A percentile compares a stretch with the other conserved stretches of the same genome.
Evolutionary conservation across 1,139 yeast species (phyloP).

Genomic region (Yamadazyma siamensis): DNA sequence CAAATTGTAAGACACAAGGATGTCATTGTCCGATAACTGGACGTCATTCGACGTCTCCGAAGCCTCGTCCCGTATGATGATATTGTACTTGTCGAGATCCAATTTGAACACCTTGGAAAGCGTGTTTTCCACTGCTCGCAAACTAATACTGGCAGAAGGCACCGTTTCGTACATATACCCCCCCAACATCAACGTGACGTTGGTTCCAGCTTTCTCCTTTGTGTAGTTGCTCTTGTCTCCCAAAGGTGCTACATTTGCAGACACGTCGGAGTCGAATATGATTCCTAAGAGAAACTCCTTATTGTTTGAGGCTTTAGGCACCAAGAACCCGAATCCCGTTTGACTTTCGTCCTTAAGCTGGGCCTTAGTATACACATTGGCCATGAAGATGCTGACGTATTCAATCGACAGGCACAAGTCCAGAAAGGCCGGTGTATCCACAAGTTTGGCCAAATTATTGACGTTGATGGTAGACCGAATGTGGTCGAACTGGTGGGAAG

Average conservation of each 20-base stretch:
- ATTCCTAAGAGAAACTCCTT: constrained; percentile 73
- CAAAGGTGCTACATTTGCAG: constrained; percentile 5
- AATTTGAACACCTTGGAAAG: constrained; percentile 50
- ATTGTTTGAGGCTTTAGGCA: constrained; percentile 58
- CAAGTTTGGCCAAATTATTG: constrained; percentile 22
- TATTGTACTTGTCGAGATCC: constrained; percentile 30
- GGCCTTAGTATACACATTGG: constrained; percentile 46
- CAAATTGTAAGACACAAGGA: constrained; percentile 33
- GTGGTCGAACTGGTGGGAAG: constrained; percentile 39
- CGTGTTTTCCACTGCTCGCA: constrained; percentile 43
- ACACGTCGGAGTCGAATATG: constrained; percentile 81
- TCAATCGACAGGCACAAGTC: constrained; percentile 26
- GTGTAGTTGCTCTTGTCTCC: not conserved
- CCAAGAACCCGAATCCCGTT: constrained; percentile 82
- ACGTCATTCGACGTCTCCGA: constrained; percentile 18
- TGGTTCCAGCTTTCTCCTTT: constrained; percentile 25
- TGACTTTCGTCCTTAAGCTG: not conserved
- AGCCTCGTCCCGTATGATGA: constrained; percentile 28
- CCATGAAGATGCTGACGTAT: constrained; percentile 56
- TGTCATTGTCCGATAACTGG: constrained; percentile 24
- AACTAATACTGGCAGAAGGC: constrained; percentile 45
- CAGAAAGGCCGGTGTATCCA: constrained; percentile 11
- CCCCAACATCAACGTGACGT: constrained; percentile 87
- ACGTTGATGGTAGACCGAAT: constrained; percentile 56
- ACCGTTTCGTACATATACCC: constrained; percentile 49